Percentiles rank a stretch among this genome's conserved stretches.
phyloP scores from a whole-genome alignment of 2,329 filamentous ascomycete species.

The Arthrobotrys megalospora region DNA sequence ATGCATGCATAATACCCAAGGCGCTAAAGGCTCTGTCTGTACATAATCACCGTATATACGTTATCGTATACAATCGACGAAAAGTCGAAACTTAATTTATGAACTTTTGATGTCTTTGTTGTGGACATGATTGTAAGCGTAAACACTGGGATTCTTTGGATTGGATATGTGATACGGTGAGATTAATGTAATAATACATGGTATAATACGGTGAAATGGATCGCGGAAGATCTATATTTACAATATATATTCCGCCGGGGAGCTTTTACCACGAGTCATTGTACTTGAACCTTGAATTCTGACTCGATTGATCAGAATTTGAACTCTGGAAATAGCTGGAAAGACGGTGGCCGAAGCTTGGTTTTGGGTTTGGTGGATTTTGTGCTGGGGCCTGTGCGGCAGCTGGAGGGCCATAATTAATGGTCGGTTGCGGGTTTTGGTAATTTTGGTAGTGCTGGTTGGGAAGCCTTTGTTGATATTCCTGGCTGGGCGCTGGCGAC shows the following conservation, averaged over 20 bases:
- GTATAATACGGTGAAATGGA: slow-evolving; percentile 11
- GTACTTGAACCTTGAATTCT: slow-evolving; percentile 29
- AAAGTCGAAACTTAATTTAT: not conserved
- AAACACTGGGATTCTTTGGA: not conserved
- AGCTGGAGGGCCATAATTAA: slow-evolving; percentile 1
- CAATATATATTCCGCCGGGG: too few relatives aligned
- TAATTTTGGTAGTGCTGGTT: slow-evolving; percentile 18
- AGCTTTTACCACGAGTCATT: slow-evolving; percentile 11
- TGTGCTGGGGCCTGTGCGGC: not conserved
- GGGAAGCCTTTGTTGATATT: not conserved
- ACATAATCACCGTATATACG: slow-evolving; percentile 30
- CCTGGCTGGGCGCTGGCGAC: slow-evolving; percentile 19
- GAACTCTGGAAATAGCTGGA: slow-evolving; percentile 42
- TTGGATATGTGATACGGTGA: slow-evolving; percentile 4
- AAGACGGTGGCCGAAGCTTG: slow-evolving; percentile 27
- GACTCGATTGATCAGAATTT: slow-evolving; percentile 11
- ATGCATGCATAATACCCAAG: not conserved
- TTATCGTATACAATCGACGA: not conserved
- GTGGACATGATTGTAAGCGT: too few relatives aligned
- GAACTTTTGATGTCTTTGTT: too few relatives aligned
- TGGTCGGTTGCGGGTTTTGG: slow-evolving; percentile 6
- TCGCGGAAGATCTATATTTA: too few relatives aligned
- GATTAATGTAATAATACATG: slow-evolving; percentile 10
- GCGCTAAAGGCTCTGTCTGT: not conserved
- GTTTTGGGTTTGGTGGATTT: slow-evolving; percentile 4